A percentile compares a stretch with the other conserved stretches of the same genome.
These are phyloP conservation scores for Paraglomus occultum DNA, from an alignment of 192 early-diverging fungal species.

Conservation along the genomic window DNA sequence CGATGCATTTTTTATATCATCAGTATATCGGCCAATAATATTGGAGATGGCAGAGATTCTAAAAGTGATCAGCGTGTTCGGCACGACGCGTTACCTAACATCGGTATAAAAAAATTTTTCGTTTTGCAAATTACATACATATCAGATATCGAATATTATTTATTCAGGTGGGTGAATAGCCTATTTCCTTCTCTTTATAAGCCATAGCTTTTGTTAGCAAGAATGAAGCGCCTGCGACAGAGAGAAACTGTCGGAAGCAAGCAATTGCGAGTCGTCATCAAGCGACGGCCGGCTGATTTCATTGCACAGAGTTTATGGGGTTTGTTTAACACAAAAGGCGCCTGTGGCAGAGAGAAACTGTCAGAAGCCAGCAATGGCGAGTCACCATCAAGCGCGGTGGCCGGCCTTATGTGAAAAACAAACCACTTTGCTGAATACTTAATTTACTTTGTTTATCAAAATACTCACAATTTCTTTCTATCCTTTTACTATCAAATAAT, in stretches of 20 bases:
- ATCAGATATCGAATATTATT: too few species aligned
- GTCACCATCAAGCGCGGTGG: constrained; percentile 8
- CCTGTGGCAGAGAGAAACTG: constrained; percentile 23
- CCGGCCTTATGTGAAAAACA: constrained; percentile 16
- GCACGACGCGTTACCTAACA: too few species aligned
- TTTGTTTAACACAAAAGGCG: not conserved
- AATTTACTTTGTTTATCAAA: constrained; percentile 19
- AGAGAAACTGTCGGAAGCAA: constrained; percentile 16
- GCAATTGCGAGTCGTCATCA: constrained; percentile 9
- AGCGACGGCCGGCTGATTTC: constrained; percentile 8
- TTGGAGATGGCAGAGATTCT: too few species aligned
- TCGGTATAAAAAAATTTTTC: too few species aligned
- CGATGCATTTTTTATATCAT: not conserved
- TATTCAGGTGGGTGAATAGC: constrained; percentile 1
- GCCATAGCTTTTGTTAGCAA: not conserved
- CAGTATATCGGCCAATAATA: constrained; percentile 1
- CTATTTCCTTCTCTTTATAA: not conserved
- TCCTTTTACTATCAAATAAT: constrained; percentile 22
- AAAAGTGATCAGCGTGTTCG: too few species aligned
- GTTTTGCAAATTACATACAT: too few species aligned
- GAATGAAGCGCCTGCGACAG: constrained; percentile 20
- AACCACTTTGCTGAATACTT: not conserved
- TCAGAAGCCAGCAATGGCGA: constrained; percentile 10
- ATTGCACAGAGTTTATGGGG: not conserved
- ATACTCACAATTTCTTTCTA: constrained; percentile 16